A percentile compares a stretch with the other conserved stretches of the same genome.
phyloP scores from a whole-genome alignment of 169 alveolate species.

The Toxoplasma gondii region DNA sequence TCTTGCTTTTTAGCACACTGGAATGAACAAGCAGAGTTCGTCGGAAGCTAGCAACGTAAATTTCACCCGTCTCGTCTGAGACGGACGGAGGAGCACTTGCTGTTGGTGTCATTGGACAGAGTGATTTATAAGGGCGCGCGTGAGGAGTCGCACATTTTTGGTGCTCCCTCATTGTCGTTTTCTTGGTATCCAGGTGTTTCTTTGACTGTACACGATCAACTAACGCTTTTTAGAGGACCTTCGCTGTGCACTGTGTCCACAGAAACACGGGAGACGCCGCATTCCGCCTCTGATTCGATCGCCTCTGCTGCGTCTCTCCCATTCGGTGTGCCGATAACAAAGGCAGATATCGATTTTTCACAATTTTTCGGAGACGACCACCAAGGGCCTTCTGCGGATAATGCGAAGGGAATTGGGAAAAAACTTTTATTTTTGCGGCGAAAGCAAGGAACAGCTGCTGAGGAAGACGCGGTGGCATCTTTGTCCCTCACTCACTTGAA shows the following conservation, averaged over 20 bases:
- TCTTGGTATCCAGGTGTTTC: too few relatives aligned
- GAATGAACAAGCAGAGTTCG: too few relatives aligned
- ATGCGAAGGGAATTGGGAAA: background rate
- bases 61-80: too few relatives aligned
- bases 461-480: background rate
- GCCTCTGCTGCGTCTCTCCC: background rate
- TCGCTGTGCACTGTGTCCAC: background rate
- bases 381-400: background rate
- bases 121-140: too few relatives aligned
- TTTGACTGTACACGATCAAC: background rate
- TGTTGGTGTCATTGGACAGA: too few relatives aligned
- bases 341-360: background rate
- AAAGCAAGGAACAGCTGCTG: background rate
- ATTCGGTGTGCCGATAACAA: background rate
- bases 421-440: background rate
- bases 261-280: background rate
- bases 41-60: too few relatives aligned
- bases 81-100: too few relatives aligned
- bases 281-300: background rate
- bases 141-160: too few relatives aligned
- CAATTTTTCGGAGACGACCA: background rate
- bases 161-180: too few relatives aligned
- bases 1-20: too few relatives aligned
- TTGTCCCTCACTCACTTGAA: background rate
- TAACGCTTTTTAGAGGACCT: background rate